A percentile compares a stretch with the other conserved stretches of the same genome.
Evolutionary conservation across 148 eudicot genomes (phyloP).

Genomic region (Tetragonia tetragonoides): DNA sequence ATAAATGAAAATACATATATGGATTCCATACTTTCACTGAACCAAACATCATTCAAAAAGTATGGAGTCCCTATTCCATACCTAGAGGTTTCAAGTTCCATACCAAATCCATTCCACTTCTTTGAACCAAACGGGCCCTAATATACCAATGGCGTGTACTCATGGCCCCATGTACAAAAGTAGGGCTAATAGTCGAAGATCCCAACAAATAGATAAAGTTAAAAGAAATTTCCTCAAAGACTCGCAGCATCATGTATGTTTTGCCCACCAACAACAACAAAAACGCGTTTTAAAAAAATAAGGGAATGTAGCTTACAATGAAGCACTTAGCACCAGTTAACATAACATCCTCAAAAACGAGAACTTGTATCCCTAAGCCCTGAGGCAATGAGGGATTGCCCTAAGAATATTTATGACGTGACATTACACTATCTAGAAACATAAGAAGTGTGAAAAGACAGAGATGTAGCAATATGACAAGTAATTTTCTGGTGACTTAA

Average conservation of each 20-base stretch:
- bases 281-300: background rate
- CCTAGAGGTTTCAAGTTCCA: too few relatives aligned
- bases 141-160: too few relatives aligned
- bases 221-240: too few relatives aligned
- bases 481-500: background rate
- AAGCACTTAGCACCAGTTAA: background rate
- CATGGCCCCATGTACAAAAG: too few relatives aligned
- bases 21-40: too few relatives aligned
- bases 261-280: background rate
- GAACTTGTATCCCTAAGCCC: background rate
- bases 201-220: too few relatives aligned
- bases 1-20: too few relatives aligned
- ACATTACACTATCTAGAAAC: background rate
- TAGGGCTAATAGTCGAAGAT: too few relatives aligned
- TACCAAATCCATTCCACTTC: too few relatives aligned
- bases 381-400: background rate
- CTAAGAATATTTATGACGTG: background rate
- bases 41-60: too few relatives aligned
- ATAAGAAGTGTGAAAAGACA: background rate
- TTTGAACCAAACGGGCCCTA: too few relatives aligned
- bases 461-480: background rate
- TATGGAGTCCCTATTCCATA: too few relatives aligned
- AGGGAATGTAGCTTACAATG: background rate
- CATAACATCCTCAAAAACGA: background rate
- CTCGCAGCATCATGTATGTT: background rate